These are phyloP conservation scores for Cucurbita moschata DNA, from an alignment of 306 rosid species.

Conservation along the genomic window DNA sequence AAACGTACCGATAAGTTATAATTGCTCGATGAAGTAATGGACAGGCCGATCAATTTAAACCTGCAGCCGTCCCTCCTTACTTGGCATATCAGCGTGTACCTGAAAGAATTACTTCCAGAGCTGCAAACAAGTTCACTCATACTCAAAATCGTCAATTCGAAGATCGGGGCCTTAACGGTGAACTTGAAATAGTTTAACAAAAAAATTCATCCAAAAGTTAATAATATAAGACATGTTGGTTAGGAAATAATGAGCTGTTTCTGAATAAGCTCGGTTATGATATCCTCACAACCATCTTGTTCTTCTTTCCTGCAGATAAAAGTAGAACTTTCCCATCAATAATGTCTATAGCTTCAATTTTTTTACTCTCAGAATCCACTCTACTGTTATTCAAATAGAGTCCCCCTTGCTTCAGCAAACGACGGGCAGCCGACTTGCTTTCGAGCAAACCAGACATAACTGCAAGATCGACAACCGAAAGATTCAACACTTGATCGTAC, in stretches of 20 bases:
- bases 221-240: slow-evolving; percentile 2
- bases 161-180: neutral
- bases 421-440: slow-evolving; percentile 81
- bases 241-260: slow-evolving; percentile 10
- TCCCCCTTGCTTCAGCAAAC: slow-evolving; percentile 90
- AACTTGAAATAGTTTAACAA: slow-evolving; percentile 3
- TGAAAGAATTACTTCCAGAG: neutral
- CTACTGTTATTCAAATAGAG: slow-evolving; percentile 71
- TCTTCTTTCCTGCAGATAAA: slow-evolving; percentile 89
- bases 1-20: neutral
- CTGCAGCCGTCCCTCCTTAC: neutral
- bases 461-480: slow-evolving; percentile 61
- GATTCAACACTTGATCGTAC: slow-evolving; percentile 47
- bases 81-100: neutral
- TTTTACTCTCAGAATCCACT: slow-evolving; percentile 59
- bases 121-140: neutral
- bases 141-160: neutral
- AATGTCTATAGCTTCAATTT: slow-evolving; percentile 46
- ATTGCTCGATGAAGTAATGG: neutral
- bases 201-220: neutral
- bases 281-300: slow-evolving; percentile 76
- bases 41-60: neutral
- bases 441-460: slow-evolving; percentile 74
- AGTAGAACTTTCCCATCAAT: slow-evolving; percentile 87
- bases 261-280: slow-evolving; percentile 14